These are phyloP conservation scores for Fusarium tuaranense DNA, from an alignment of 2,329 filamentous ascomycete species.

Conservation along the genomic window DNA sequence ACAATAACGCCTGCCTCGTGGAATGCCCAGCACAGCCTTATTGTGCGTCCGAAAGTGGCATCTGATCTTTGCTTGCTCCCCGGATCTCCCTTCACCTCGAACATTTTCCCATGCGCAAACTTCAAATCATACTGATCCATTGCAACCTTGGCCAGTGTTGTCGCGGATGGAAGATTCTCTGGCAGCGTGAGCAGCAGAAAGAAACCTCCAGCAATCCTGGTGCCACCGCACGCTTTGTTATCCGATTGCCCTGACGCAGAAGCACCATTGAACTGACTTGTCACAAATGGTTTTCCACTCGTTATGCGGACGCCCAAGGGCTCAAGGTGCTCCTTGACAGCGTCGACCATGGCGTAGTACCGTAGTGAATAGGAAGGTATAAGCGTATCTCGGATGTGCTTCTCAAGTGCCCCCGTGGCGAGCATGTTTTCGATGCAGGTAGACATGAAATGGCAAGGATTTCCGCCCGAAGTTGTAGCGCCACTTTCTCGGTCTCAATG, in stretches of 20 bases:
- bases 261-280: no score
- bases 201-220: not conserved
- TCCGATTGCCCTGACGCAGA: no score
- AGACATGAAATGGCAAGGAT: not conserved
- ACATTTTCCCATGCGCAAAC: not conserved
- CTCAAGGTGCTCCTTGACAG: not conserved
- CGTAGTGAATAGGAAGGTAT: not conserved
- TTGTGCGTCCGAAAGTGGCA: not conserved
- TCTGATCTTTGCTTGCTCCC: not conserved
- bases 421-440: not conserved
- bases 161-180: not conserved
- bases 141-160: not conserved
- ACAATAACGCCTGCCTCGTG: not conserved
- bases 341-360: not conserved
- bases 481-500: not conserved
- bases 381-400: not conserved
- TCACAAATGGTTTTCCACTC: no score
- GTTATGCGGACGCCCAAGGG: not conserved
- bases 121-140: not conserved
- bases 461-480: not conserved
- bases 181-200: not conserved
- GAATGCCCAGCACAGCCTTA: not conserved
- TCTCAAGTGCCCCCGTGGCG: not conserved
- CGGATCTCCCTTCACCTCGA: not conserved
- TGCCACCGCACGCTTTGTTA: no score